A percentile compares a stretch with the other conserved stretches of the same genome.
These are phyloP conservation scores for Linnemannia hyalina DNA, from an alignment of 192 early-diverging fungal genomes.

Conservation along the genomic window DNA sequence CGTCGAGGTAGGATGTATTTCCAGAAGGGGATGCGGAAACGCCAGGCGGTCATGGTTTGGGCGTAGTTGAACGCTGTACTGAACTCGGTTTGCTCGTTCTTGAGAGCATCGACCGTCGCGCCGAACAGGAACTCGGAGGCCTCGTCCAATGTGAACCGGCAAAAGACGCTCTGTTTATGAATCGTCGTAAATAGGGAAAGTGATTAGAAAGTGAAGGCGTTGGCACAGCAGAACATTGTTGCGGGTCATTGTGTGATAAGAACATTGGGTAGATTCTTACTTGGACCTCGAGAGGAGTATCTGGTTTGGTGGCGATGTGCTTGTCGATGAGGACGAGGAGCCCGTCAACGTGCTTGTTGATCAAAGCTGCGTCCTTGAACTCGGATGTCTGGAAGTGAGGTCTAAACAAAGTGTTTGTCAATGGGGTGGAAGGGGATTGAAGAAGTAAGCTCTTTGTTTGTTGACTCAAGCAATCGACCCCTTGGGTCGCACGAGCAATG, in stretches of 20 bases:
- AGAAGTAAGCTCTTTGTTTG: too few species aligned
- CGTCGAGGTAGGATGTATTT: constrained; percentile 23
- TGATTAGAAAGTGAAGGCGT: background rate
- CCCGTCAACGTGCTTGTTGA: constrained; percentile 45
- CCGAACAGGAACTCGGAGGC: constrained; percentile 53
- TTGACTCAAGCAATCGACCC: background rate
- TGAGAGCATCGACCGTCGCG: constrained; percentile 32
- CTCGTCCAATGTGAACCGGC: constrained; percentile 46
- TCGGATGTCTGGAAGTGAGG: constrained; percentile 54
- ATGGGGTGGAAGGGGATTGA: background rate
- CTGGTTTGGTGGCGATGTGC: constrained; percentile 19
- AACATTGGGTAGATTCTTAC: background rate
- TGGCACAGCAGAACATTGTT: background rate
- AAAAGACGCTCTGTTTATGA: constrained; percentile 27
- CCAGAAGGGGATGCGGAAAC: constrained; percentile 47
- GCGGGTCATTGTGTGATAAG: background rate
- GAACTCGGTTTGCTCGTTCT: constrained; percentile 30
- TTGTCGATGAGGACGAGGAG: constrained; percentile 36
- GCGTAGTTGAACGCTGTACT: constrained; percentile 43
- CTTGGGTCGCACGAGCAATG: background rate
- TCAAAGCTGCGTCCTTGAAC: constrained; percentile 42
- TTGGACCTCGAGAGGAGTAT: constrained; percentile 34
- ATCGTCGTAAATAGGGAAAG: background rate
- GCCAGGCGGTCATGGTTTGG: constrained; percentile 39
- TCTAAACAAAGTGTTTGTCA: background rate